These are phyloP conservation scores for Colletotrichum sp. DNA, from an alignment of 2,329 filamentous ascomycete genomes.

Conservation along the genomic window DNA sequence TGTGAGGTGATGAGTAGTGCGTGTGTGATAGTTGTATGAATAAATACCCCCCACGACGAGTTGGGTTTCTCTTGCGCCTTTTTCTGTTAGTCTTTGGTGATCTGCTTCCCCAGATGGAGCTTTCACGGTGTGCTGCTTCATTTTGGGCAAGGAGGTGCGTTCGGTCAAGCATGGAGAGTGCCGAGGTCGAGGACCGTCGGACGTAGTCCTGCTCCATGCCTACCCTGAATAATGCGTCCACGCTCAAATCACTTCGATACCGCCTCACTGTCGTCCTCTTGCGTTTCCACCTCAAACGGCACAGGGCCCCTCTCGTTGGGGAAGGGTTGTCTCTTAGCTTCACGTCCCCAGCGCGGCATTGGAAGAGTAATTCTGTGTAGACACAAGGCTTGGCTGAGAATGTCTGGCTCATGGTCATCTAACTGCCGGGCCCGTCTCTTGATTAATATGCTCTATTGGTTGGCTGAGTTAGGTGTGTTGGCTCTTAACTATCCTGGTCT, in stretches of 20 bases:
- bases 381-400: no score
- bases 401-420: no score
- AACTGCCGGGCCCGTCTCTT: neutral
- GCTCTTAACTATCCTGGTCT: no score
- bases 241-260: no score
- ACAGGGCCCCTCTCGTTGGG: no score
- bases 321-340: no score
- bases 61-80: neutral
- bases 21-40: slow-evolving; percentile 3
- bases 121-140: neutral
- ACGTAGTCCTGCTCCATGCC: rapidly evolving
- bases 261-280: no score
- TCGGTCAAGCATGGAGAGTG: neutral
- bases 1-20: slow-evolving; percentile 29
- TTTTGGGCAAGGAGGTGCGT: neutral
- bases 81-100: neutral
- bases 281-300: no score
- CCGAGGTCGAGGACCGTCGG: neutral
- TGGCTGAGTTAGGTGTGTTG: neutral
- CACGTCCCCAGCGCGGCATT: no score
- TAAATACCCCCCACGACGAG: neutral
- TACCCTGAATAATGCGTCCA: no score
- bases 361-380: no score
- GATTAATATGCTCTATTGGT: neutral
- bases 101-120: neutral